phyloP scores from a whole-genome alignment of 2,329 filamentous ascomycete genomes.

The Aaosphaeria pasadenensis region DNA sequence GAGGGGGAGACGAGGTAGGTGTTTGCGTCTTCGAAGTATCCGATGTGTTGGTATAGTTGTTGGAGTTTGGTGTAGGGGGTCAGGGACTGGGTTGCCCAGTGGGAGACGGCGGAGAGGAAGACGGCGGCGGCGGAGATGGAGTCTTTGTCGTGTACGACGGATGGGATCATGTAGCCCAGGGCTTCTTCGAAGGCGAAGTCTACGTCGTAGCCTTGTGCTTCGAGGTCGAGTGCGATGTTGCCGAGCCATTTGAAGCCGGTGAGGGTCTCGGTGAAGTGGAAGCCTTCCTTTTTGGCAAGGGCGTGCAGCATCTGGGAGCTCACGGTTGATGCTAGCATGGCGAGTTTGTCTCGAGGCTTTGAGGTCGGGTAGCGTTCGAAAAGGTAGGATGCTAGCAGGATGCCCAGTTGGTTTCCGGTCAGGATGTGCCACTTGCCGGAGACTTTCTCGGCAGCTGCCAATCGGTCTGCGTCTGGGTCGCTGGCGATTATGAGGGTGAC shows the following conservation, averaged over 20 bases:
- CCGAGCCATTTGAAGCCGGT: conserved; percentile 70
- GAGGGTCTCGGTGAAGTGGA: conserved; percentile 59
- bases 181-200: conserved; percentile 64
- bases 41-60: conserved; percentile 55
- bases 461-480: conserved; percentile 64
- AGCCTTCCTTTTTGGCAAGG: conserved; percentile 54
- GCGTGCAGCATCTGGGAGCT: conserved; percentile 61
- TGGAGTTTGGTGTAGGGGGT: conserved; percentile 58
- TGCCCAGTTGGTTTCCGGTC: conserved; percentile 64
- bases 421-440: conserved; percentile 57
- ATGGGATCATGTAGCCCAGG: conserved; percentile 64
- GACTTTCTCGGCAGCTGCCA: conserved; percentile 60
- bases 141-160: conserved; percentile 63
- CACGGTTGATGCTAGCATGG: conserved; percentile 62
- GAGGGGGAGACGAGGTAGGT: conserved; percentile 61
- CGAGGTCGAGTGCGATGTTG: conserved; percentile 55
- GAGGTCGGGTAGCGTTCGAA: conserved; percentile 46
- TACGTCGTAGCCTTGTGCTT: conserved; percentile 47
- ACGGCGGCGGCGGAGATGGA: conserved; percentile 59
- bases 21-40: conserved; percentile 62
- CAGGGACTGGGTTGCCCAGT: conserved; percentile 52
- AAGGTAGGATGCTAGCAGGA: conserved; percentile 58
- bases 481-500: conserved; percentile 58
- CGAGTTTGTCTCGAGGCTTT: conserved; percentile 41
- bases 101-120: conserved; percentile 55